Evolutionary conservation across 2,329 filamentous ascomycete species (phyloP), one percentile per base, ranked within the genome.

Genomic region (Ascochyta clinopodiicola): DNA sequence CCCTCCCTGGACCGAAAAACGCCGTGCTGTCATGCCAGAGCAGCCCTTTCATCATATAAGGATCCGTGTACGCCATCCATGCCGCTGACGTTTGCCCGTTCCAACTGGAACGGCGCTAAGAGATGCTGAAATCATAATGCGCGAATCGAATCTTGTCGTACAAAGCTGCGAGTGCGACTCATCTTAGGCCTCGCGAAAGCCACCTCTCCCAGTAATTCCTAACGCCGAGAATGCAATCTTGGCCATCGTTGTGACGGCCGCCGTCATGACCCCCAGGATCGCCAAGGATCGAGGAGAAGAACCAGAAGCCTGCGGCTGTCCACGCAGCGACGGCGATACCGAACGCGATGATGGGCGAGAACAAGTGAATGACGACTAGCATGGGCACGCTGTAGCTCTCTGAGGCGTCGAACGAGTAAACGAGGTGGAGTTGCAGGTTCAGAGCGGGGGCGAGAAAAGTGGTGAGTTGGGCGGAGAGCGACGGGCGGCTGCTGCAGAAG

Each of bases 281-380:
- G 4, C 86, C 86, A 44, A 88, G 75, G 10, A 87, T 82, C 64
- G 81, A 80, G 22, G 83, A 79, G 65, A 85, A 86, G 46, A 86
- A 74, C 86, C 85, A 88, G 74, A 87, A 88, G 19, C 79, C 81
- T 1, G 83, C 85, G 0, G 84, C 79, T 0, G 83, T 81, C 85
- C 85, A 88, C 6, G 82, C 79, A 1, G 82, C 81, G 13, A 86
- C 69, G 19, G 84, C 79, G 42, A 87, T 77, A 34, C 80, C 83
- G 10, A 86, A 71, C 48, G 83, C 84, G 44, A 86, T 71, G 35
- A 87, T 65, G 2, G 85, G 84, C 3, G 84, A 84, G 24, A 85
- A 71, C 1, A 85, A 63, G 57, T 85, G 80, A 44, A 87, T 78
- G 47, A 80, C 59, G 8, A 86, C 71, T 15, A 87, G 77, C 69